Evolutionary conservation across 148 eudicot species (phyloP).

Genomic region (Rheum nobile): DNA sequence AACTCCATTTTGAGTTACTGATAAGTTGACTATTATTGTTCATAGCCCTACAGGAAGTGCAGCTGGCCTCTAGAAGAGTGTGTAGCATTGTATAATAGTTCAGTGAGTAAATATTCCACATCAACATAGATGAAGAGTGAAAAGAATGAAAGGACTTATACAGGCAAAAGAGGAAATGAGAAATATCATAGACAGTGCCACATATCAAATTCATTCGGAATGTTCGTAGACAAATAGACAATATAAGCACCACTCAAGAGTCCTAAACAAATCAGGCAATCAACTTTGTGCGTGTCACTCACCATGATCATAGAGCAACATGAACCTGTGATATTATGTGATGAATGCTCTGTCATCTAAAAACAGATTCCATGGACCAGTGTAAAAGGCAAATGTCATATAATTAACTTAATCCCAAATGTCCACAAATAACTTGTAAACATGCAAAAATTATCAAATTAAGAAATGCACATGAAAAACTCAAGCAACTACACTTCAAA

Average conservation of each 20-base stretch:
- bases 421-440: neutral
- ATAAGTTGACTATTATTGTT: neutral
- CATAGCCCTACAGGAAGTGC: neutral
- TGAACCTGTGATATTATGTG: neutral
- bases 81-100: neutral
- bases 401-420: neutral
- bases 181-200: neutral
- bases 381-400: neutral
- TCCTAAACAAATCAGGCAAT: neutral
- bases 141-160: neutral
- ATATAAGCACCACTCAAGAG: neutral
- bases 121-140: neutral
- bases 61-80: neutral
- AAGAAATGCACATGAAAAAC: neutral
- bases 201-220: neutral
- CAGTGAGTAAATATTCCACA: neutral
- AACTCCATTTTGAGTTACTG: neutral
- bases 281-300: neutral
- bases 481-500: neutral
- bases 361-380: neutral
- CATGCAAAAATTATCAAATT: neutral
- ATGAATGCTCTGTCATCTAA: neutral
- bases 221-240: neutral
- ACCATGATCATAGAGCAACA: neutral
- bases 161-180: neutral